Evolutionary conservation across 139 green algal genomes (phyloP), one percentile per base, ranked within the genome.

Genomic region (Micractinium conductrix): DNA sequence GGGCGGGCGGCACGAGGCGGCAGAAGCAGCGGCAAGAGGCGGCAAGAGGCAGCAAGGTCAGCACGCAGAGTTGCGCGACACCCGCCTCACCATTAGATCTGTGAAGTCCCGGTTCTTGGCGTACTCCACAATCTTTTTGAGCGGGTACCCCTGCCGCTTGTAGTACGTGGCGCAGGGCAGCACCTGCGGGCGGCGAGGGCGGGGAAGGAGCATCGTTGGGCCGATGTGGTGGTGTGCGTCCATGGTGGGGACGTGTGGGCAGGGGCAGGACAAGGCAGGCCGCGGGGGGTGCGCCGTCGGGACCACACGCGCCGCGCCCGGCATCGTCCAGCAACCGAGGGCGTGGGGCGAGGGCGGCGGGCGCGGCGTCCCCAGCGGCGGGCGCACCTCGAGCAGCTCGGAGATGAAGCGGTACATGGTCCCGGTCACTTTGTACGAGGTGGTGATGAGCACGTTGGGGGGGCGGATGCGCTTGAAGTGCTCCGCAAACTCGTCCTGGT

Each of bases 381-480:
- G 26, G 7, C 38, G 2, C 16, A 83, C 93, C 81, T 95, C 93
- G 87, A 98, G 87, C 85, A 98, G 89, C 45, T 98, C 95, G 24
- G 92, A 87, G 42, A 98, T 88, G 87, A 98, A 96, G 4, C 92
- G 89, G 83, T 95, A 97, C 95, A 97, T 98, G 53, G 91, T 53
- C 4, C 79, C 83, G 35, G 90, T 94, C 74, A 94, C 94, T 84
- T 95, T 97, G 87, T 94, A 95, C 81, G 87, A 92, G 22, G 96
- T 99, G 35, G 96, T 99, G 73, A 99, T 48, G 9, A 99, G 90
- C 80, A 99, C 93, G 72, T 98, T 96, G 79, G 96, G 96, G 35
- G 89, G 81, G n/a, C 91, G 90, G 37, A 74, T 30, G 17, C 73
- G 79, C 16, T 78, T 81, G 83, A 91, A 92, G 80, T 92, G 85